Evolutionary conservation across 129 eudicot genomes (phyloP), one percentile per base, ranked within the genome.

Genomic region (Oenanthe sinensis): DNA sequence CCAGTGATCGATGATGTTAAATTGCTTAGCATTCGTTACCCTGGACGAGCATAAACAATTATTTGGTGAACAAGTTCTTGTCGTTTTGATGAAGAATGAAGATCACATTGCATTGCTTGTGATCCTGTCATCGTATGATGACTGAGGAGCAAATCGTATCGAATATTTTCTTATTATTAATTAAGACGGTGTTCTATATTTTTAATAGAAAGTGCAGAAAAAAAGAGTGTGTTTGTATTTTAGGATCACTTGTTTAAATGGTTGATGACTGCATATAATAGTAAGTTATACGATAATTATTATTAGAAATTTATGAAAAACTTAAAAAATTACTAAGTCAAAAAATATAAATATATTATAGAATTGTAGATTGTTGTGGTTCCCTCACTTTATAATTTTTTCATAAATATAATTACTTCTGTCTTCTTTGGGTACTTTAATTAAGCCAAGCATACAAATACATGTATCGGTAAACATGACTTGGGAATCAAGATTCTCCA

Each of bases 1-100:
- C 97, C 97, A 14, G 89, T 92, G 49, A 74, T 96, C 26, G 97
- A 96, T 54, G 97, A 90, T 78, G 90, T 96, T 46, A 86, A 86
- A 33, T 79, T 91, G 86, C 81, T 94, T 11, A 75, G 87, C 0
- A 85, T 87, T 17, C 90, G 88, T 3, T 67, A 86, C 26, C 87
- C 88, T 49, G 82, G 75, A 79, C 93, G 78, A 10, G 87, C 75
- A 70, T 70, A 1, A 39, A 33, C 22, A 6, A 17, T 19, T 14
- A 70, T 33, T 16, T 5, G 14, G 10, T 43, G 52, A 40, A 40
- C 37, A 42, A 71, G 37, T 2, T 10, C 16, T 65, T 4, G 71
- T 65, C 33, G 17, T 30, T 28, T 65, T 58, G 30, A n/a, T 58
- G 65, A 60, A 24, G 68, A 60, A 60, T 60, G 68, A 60, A 60